Conservation (phyloP, 257 asterid species). For the Coffea canephora region DNA sequence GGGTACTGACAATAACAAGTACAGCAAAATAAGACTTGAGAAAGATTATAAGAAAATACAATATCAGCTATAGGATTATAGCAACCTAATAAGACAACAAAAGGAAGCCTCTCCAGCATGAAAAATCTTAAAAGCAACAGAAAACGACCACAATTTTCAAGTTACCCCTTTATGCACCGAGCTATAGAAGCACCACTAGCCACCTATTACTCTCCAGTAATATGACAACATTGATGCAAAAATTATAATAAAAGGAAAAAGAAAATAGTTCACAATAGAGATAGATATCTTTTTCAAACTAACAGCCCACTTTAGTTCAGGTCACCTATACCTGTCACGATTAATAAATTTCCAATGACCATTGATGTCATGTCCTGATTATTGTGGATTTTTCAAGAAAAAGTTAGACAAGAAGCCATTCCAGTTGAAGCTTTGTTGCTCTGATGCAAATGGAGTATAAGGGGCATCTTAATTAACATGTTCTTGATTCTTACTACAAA, state of each 20-base stretch:
- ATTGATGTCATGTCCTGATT: neutral
- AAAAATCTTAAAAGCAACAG: neutral
- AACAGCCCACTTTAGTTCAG: neutral
- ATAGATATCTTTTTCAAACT: neutral
- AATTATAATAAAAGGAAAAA: no score
- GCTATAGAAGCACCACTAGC: neutral
- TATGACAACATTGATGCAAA: no score
- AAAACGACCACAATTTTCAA: neutral
- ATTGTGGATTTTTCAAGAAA: neutral
- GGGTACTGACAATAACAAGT: constrained; percentile 4
- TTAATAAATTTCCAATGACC: neutral
- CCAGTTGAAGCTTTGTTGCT: neutral
- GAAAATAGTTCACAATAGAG: neutral
- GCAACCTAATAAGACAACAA: neutral
- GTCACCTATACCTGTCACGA: neutral
- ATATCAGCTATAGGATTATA: no score
- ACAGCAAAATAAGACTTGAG: neutral
- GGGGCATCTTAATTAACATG: neutral
- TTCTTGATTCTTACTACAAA: neutral
- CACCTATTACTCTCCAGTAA: neutral
- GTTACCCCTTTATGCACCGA: neutral
- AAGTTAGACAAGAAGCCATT: neutral
- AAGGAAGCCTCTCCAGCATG: neutral
- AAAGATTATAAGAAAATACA: neutral
- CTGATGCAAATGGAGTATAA: neutral